Base-by-base conservation (phyloP, 805 yeast genomes). In the Blastobotrys attinorum region DNA sequence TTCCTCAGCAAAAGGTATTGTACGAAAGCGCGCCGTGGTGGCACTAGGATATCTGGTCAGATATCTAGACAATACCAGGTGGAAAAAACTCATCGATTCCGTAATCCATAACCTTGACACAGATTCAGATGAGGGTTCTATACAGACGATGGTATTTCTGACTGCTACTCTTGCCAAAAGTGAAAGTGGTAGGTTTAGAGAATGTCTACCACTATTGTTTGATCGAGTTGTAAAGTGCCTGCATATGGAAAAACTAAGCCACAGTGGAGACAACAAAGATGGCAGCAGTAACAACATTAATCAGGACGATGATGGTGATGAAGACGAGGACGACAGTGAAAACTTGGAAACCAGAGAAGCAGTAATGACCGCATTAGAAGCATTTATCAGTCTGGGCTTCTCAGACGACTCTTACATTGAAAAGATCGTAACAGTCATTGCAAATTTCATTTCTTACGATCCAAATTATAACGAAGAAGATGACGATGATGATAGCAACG, bases 301-400 rank as follows among this genome's bases (percentile, higher is more conserved):
- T 7, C 44, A 49, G 7, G 52, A 52, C 31, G 48, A 31, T 11
- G 45, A 37, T 10, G 41, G 16, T 23, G 54, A 57, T 4, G 40
- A 54, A 4, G 63, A 61, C 27, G 81, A 75, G 50, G 44, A 40
- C 15, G 68, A 64, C 38, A 76, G 73, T 3, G 66, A 66, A 40
- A 60, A 64, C 23, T 73, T 76, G 51, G 70, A 69, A 45, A 59
- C 72, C 4, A 71, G 82, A 40, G 78, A 74, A 44, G 76, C 77
- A 20, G 67, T 76, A 1, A 52, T 76, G 20, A 50, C 49, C 16
- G 55, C 74, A 21, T 52, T 76, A 15, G 67, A 62, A 5, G 52
- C 63, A 0, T 60, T 79, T 42, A 58, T 67, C 23, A 65, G 72
- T 5, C 56, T 73, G 21, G 67, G 69, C 17, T 59, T 62, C 6